Percentiles rank a stretch among this genome's conserved stretches.
These are phyloP conservation scores for Stropharia rugosoannulata DNA, from an alignment of 768 basidiomycete genomes.

Conservation along the genomic window DNA sequence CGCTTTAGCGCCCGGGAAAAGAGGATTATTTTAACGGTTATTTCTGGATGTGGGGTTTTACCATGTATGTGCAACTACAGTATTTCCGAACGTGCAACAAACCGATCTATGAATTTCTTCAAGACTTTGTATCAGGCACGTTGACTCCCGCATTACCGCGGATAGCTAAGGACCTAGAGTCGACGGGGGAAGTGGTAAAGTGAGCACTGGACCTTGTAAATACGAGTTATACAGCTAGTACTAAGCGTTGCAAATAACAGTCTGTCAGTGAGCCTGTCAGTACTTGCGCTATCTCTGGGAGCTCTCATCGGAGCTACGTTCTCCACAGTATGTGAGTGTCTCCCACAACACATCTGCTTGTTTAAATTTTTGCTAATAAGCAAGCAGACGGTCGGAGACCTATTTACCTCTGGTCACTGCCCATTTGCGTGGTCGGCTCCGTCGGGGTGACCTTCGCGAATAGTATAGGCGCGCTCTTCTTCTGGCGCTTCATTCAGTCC, in stretches of 20 bases:
- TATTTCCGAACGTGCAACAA: no score
- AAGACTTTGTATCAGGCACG: slow-evolving; percentile 65
- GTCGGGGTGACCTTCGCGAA: slow-evolving; percentile 52
- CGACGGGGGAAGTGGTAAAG: slow-evolving; percentile 58
- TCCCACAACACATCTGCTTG: not conserved
- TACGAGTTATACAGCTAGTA: no score
- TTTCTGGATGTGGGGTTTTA: no score
- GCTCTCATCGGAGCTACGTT: slow-evolving; percentile 28
- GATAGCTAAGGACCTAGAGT: slow-evolving; percentile 62
- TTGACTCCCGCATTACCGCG: slow-evolving; percentile 75
- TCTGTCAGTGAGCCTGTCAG: slow-evolving; percentile 31
- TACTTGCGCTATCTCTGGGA: slow-evolving; percentile 29
- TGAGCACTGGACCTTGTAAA: slow-evolving; percentile 14
- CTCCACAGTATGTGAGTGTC: slow-evolving; percentile 32
- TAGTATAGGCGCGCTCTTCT: slow-evolving; percentile 44
- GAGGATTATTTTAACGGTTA: no score
- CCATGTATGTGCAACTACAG: no score
- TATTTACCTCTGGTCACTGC: slow-evolving; percentile 57
- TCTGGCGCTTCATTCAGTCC: slow-evolving; percentile 63
- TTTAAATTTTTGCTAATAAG: not conserved
- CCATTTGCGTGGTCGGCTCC: slow-evolving; percentile 55
- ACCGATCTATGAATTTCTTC: no score
- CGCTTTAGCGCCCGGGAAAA: no score
- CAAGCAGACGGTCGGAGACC: slow-evolving; percentile 60
- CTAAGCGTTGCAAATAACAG: slow-evolving; percentile 9